Base-by-base conservation (phyloP, 1,284 basidiomycete genomes). In the Tetrapyrgos nigripes region DNA sequence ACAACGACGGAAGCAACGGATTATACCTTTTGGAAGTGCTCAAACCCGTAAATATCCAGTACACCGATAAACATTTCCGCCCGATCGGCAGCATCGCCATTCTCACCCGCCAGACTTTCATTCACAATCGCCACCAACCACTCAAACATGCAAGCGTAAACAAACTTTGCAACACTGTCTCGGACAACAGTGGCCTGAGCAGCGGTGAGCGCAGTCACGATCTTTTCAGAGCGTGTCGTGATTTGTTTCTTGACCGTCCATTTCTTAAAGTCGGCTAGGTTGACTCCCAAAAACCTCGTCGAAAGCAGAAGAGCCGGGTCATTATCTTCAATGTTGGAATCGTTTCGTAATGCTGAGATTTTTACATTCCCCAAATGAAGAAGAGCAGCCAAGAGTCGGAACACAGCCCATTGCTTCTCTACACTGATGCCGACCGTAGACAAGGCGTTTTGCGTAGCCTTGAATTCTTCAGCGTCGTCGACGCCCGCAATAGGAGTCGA, bases 191-290 rank as follows among this genome's bases (percentile, higher is more conserved):
- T 92, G 9, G 97, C 97, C 75, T 98, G 96, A 1, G 92, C 85
- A 19, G 88, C 90, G 71, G 89, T 95, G 59, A 99, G 80, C 54
- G 87, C 80, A 1, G 94, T 94, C 29, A 97, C 85, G 59, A 99
- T 98, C 82, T 97, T 98, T 77, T 99, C 97, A 26, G 89, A 91
- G 44, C 97, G 87, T 3, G 97, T 97, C 29, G 88, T 87, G 58
- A 99, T 92, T 78, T 99, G 97, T 77, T 96, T 98, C 83, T 99
- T 99, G 76, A 98, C 79, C 1, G 93, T 97, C 97, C 97, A 99
- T 73, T 95, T 98, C 79, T 95, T 98, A 83, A 99, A 99, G 53
- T 99, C 97, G n/a, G 86, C 82, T 17, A 92, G 80, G 58, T 93
- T 91, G 53, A 99, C 87, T 17, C 97, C 97, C 40, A 99, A 82